A percentile compares a stretch with the other conserved stretches of the same genome.
Evolutionary conservation across 2,329 filamentous ascomycete species (phyloP).

Genomic region (Tolypocladium tundrense): DNA sequence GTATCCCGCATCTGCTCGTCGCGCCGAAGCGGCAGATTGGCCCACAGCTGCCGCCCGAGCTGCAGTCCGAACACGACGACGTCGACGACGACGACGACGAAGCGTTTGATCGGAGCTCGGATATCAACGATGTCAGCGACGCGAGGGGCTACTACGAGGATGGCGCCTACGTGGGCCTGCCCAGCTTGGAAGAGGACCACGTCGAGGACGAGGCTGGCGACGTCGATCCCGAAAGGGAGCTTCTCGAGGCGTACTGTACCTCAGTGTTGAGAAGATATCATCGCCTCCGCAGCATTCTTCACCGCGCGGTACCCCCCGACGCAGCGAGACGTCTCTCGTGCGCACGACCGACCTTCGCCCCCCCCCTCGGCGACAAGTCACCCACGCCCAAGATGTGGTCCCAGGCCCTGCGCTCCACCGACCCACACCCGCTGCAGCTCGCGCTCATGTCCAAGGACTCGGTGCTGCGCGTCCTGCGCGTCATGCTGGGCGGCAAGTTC

Average conservation of each 20-base stretch:
- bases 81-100: conserved; percentile 17
- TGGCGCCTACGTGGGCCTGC: conserved; percentile 61
- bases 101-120: conserved; percentile 31
- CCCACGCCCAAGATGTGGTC: conserved; percentile 42
- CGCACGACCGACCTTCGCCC: conserved; percentile 45
- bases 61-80: conserved; percentile 14
- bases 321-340: conserved; percentile 42
- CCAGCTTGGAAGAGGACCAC: conserved; percentile 14
- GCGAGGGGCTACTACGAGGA: conserved; percentile 61
- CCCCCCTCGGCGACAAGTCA: conserved; percentile 39
- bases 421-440: conserved; percentile 49
- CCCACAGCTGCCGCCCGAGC: conserved; percentile 35
- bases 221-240: conserved; percentile 23
- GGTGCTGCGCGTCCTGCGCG: conserved; percentile 54
- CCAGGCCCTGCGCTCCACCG: conserved; percentile 36
- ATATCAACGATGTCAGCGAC: conserved; percentile 37
- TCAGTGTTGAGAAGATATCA: conserved; percentile 56
- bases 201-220: conserved; percentile 14
- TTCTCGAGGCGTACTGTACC: conserved; percentile 57
- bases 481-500: conserved; percentile 56
- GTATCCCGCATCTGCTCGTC: conserved; percentile 61
- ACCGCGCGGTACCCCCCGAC: conserved; percentile 40
- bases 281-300: conserved; percentile 52
- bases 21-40: conserved; percentile 47
- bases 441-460: conserved; percentile 56